These are phyloP conservation scores for Purpureocillium takamizusanense DNA, from an alignment of 2,329 filamentous ascomycete genomes.

Conservation along the genomic window DNA sequence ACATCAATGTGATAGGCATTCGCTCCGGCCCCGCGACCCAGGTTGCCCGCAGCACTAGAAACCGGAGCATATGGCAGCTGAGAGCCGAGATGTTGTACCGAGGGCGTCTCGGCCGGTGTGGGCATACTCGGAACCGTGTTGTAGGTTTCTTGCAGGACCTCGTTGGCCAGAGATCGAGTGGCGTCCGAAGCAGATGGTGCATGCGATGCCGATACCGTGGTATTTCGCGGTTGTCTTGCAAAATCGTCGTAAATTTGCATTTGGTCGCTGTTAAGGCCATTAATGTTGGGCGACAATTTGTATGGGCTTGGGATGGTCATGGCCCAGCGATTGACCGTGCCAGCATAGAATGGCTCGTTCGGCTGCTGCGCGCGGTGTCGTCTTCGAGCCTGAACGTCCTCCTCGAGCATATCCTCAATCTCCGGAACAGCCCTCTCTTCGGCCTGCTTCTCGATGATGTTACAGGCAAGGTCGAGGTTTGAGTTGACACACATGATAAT, in stretches of 20 bases:
- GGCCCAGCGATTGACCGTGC: conserved; percentile 78
- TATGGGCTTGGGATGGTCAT: conserved; percentile 91
- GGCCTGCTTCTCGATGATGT: conserved; percentile 89
- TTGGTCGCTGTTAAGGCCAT: conserved; percentile 80
- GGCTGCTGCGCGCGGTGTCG: conserved; percentile 66
- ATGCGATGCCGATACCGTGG: conserved; percentile 46
- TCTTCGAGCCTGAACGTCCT: conserved; percentile 68
- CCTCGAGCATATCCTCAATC: conserved; percentile 87
- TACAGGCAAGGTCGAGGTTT: conserved; percentile 88
- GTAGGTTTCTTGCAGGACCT: conserved; percentile 55
- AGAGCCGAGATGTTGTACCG: conserved; percentile 40
- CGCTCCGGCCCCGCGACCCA: conserved; percentile 42
- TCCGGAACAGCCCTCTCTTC: conserved; percentile 89
- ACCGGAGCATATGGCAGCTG: conserved; percentile 49
- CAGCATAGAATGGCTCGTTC: conserved; percentile 77
- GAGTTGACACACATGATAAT: conserved; percentile 99
- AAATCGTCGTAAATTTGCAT: conserved; percentile 97
- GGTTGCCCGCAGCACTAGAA: conserved; percentile 27
- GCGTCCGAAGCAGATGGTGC: conserved; percentile 50
- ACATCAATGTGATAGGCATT: conserved; percentile 39
- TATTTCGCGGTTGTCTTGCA: conserved; percentile 68
- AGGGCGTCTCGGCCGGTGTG: conserved; percentile 51
- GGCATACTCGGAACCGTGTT: conserved; percentile 45
- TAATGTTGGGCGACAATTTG: conserved; percentile 61
- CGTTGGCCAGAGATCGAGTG: conserved; percentile 52